Conservation (phyloP, 345 rosid genomes). For the Camelina sativa region DNA sequence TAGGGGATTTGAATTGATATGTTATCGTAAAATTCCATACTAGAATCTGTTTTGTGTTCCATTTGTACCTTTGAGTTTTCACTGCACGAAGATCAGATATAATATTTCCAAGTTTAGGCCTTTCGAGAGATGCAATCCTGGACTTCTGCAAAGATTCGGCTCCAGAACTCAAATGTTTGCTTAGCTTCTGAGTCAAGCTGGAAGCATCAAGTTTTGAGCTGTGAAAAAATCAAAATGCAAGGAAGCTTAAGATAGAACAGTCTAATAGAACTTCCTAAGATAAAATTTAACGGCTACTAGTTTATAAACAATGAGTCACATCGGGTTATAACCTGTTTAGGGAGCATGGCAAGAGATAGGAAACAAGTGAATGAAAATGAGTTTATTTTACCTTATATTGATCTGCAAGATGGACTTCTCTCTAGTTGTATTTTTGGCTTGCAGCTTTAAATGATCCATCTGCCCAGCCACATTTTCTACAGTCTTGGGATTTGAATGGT, state of each 20-base stretch:
- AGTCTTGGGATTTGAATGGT: conserved; percentile 37
- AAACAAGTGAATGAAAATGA: neutral
- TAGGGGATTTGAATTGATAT: neutral
- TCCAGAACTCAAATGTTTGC: conserved; percentile 46
- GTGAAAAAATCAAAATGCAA: conserved; percentile 38
- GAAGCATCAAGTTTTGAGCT: conserved; percentile 52
- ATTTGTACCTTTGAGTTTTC: conserved; percentile 53
- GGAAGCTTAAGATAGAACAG: conserved; percentile 18
- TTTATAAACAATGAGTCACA: neutral
- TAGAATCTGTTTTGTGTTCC: conserved; percentile 3
- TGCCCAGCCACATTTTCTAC: conserved; percentile 43
- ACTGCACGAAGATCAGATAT: conserved; percentile 52
- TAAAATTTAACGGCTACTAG: neutral
- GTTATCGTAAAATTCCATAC: conserved; percentile 1
- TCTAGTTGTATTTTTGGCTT: conserved; percentile 47
- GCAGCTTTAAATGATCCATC: conserved; percentile 43
- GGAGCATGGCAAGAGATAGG: conserved; percentile 3
- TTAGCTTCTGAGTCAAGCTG: conserved; percentile 49
- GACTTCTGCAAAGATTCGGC: conserved; percentile 45
- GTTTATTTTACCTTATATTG: conserved; percentile 47
- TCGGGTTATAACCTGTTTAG: neutral
- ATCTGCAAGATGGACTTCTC: conserved; percentile 48
- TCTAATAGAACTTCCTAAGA: neutral
- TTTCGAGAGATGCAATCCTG: conserved; percentile 49
- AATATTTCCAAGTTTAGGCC: conserved; percentile 52